These are phyloP conservation scores for Sporisorium scitamineum DNA, from an alignment of 1,284 basidiomycete genomes.

Conservation along the genomic window DNA sequence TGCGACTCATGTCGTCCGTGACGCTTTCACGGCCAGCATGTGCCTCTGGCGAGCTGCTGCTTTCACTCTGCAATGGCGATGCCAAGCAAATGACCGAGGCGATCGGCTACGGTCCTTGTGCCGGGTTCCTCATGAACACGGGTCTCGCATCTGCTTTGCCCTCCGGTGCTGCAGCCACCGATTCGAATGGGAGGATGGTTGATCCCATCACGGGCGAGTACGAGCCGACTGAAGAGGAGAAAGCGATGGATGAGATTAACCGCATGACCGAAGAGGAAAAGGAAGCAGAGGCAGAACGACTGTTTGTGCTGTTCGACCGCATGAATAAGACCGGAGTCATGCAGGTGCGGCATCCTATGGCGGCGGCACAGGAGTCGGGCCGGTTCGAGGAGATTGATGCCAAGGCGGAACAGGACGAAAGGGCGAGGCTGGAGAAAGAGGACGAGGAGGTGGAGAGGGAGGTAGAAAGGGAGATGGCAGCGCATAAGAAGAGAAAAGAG, in stretches of 20 bases:
- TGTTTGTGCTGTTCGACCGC: constrained; percentile 62
- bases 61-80: constrained; percentile 50
- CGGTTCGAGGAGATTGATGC: constrained; percentile 49
- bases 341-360: constrained; percentile 52
- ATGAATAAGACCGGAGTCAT: constrained; percentile 59
- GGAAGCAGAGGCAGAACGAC: constrained; percentile 57
- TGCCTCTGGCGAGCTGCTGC: constrained; percentile 55
- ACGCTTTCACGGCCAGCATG: constrained; percentile 48
- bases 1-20: constrained; percentile 56
- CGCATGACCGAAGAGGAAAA: constrained; percentile 59
- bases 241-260: constrained; percentile 39
- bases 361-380: constrained; percentile 31
- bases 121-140: constrained; percentile 56
- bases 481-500: constrained; percentile 36
- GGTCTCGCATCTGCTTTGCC: constrained; percentile 49
- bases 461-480: constrained; percentile 43
- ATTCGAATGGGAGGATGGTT: constrained; percentile 27
- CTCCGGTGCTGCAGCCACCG: constrained; percentile 4
- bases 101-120: constrained; percentile 64
- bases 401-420: constrained; percentile 28
- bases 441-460: constrained; percentile 41
- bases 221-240: constrained; percentile 45
- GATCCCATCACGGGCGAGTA: constrained; percentile 62
- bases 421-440: constrained; percentile 24
- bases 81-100: constrained; percentile 44